These are phyloP conservation scores for Lophiostoma macrostomum DNA, from an alignment of 495 filamentous ascomycete genomes.

Conservation along the genomic window DNA sequence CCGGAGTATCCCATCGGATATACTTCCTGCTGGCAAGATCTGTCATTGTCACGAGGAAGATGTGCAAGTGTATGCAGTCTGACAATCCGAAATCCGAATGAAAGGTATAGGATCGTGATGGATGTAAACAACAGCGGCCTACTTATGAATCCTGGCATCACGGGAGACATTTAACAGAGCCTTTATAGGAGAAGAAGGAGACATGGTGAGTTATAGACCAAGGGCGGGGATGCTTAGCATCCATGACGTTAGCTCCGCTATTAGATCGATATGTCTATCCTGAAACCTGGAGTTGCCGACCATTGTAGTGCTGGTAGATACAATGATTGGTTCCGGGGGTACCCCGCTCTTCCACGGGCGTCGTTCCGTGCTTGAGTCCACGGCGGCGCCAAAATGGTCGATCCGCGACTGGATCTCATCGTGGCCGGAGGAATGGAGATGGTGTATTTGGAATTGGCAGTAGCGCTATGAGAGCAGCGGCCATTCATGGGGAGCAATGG, in stretches of 20 bases:
- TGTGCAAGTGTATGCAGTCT: neutral
- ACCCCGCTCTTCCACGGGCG: conserved; percentile 1
- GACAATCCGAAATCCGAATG: neutral
- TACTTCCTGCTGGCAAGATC: conserved; percentile 39
- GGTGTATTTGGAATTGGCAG: neutral
- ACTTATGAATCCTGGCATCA: too few species aligned
- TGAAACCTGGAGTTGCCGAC: too few species aligned
- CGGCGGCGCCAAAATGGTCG: neutral
- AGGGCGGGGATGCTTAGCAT: neutral
- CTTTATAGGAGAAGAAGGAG: neutral
- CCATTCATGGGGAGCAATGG: too few species aligned
- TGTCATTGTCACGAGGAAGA: neutral
- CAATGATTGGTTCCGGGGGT: neutral
- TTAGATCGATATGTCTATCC: neutral
- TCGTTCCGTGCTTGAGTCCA: neutral
- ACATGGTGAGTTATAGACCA: neutral
- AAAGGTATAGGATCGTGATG: neutral
- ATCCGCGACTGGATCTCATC: too few species aligned
- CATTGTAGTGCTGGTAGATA: too few species aligned
- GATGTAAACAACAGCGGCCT: neutral
- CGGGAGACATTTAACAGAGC: too few species aligned
- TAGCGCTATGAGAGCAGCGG: too few species aligned
- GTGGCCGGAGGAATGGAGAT: neutral
- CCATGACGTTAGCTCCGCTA: conserved; percentile 7
- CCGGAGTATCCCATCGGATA: conserved; percentile 43